These are phyloP conservation scores for Mycena indigotica DNA, from an alignment of 768 basidiomycete genomes.

Conservation along the genomic window DNA sequence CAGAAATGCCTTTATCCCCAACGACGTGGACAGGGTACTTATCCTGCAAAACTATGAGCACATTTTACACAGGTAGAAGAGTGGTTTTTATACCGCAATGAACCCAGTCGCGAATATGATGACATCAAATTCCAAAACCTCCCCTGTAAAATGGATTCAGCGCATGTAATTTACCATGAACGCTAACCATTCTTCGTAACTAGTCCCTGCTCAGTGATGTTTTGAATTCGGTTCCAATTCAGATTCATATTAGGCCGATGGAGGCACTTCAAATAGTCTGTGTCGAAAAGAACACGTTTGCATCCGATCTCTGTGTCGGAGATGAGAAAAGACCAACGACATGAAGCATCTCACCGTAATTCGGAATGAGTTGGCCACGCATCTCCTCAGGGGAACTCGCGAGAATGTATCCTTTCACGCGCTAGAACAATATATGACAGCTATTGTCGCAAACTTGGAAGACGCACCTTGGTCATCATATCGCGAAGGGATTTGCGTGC, in stretches of 20 bases:
- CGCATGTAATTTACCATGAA: not conserved
- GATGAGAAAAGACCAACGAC: not conserved
- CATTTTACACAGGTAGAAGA: too few relatives aligned
- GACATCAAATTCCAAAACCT: conserved; percentile 28
- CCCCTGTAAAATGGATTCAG: too few relatives aligned
- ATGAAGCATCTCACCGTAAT: conserved; percentile 40
- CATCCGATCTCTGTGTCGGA: conserved; percentile 48
- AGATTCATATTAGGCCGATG: conserved; percentile 50
- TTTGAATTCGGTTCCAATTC: conserved; percentile 42
- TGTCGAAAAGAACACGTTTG: conserved; percentile 55
- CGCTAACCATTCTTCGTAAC: conserved; percentile 40
- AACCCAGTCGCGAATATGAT: conserved; percentile 46
- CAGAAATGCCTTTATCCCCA: conserved; percentile 32
- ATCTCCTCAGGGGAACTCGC: conserved; percentile 47
- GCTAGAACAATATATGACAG: conserved; percentile 16
- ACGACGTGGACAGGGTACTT: conserved; percentile 35
- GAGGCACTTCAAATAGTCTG: conserved; percentile 46
- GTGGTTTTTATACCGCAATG: conserved; percentile 24
- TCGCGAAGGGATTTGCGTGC: conserved; percentile 10
- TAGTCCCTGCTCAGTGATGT: conserved; percentile 44
- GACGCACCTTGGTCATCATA: conserved; percentile 6
- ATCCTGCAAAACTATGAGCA: too few relatives aligned
- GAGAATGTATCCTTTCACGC: conserved; percentile 37
- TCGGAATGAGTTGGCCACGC: conserved; percentile 47
- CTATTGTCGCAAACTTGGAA: not conserved